Evolutionary conservation across 2,329 filamentous ascomycete genomes (phyloP).

Genomic region (Xylariaceae sp.): DNA sequence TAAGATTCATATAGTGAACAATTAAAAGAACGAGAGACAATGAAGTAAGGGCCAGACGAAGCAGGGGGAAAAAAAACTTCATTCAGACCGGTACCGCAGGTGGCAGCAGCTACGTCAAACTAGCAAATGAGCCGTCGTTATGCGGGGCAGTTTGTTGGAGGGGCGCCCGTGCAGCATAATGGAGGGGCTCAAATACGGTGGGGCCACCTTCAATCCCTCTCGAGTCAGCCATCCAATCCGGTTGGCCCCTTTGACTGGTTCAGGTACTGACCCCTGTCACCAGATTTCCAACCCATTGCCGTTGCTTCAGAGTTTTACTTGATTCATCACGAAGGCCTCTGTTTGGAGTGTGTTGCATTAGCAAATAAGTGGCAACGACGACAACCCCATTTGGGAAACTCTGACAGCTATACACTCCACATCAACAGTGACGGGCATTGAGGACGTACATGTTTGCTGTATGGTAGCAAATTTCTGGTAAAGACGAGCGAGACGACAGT

Average conservation of each 20-base stretch:
- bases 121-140: conserved; percentile 11
- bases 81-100: conserved; percentile 14
- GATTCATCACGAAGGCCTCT: background rate
- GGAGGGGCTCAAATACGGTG: conserved; percentile 9
- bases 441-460: too few species aligned
- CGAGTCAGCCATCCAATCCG: conserved; percentile 12
- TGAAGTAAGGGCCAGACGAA: conserved; percentile 1
- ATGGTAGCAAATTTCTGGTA: too few species aligned
- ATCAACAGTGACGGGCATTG: too few species aligned
- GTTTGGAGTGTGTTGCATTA: too few species aligned
- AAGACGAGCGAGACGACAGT: too few species aligned
- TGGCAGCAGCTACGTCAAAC: conserved; percentile 16
- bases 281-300: too few species aligned
- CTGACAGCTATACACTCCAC: too few species aligned
- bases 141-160: conserved; percentile 6
- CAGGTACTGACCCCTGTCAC: background rate
- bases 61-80: conserved; percentile 7
- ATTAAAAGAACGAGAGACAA: background rate
- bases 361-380: too few species aligned
- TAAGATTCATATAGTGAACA: background rate
- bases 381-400: too few species aligned
- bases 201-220: conserved; percentile 2
- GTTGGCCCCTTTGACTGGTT: background rate
- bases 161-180: conserved; percentile 6
- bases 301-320: too few species aligned